Conservation (phyloP, 805 yeast genomes). For the Kazachstania martiniae region DNA sequence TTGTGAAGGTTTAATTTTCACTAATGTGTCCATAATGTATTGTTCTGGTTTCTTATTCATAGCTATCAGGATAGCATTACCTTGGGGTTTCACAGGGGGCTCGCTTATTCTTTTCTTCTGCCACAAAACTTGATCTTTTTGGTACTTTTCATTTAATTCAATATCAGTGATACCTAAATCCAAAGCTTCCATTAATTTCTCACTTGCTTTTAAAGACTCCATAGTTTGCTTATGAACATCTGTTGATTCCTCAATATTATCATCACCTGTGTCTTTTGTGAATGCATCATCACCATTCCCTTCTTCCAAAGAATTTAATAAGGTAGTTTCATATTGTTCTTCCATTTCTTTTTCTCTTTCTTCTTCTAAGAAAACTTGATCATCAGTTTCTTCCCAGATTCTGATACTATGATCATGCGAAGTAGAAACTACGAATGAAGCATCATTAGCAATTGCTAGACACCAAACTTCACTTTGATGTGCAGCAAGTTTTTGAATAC, state of each 20-base stretch:
- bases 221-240: conserved; percentile 72
- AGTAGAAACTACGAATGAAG: conserved; percentile 63
- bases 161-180: conserved; percentile 72
- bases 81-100: conserved; percentile 49
- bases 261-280: conserved; percentile 29
- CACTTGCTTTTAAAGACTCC: conserved; percentile 92
- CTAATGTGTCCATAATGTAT: conserved; percentile 63
- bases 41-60: conserved; percentile 60
- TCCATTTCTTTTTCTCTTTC: conserved; percentile 94
- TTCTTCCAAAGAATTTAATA: conserved; percentile 62
- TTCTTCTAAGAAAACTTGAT: conserved; percentile 93
- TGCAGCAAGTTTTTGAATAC: conserved; percentile 74
- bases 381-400: conserved; percentile 89
- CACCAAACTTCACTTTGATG: conserved; percentile 96
- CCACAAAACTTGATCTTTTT: conserved; percentile 32
- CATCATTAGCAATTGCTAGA: conserved; percentile 63
- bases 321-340: conserved; percentile 74
- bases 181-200: conserved; percentile 80
- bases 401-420: conserved; percentile 92
- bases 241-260: conserved; percentile 40
- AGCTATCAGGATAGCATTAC: conserved; percentile 66
- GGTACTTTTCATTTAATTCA: conserved; percentile 43
- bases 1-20: conserved; percentile 69
- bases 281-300: conserved; percentile 35
- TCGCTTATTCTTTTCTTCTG: conserved; percentile 31